Conservation (phyloP, 257 asterid species). For the Nicotiana obtusifolia region DNA sequence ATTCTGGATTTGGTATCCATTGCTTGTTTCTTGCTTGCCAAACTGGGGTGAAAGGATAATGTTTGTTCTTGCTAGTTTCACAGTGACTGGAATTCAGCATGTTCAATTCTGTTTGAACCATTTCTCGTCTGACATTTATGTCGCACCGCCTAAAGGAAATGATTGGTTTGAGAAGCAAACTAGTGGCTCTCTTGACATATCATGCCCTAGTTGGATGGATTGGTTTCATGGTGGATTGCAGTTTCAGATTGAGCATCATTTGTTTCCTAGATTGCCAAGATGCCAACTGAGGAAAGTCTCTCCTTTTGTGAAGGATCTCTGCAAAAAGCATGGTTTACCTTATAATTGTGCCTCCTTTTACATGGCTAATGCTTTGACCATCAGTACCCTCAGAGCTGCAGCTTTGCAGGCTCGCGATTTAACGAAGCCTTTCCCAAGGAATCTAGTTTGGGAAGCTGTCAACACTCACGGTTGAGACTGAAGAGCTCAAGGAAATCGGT, state of each 20-base stretch:
- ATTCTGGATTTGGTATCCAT: slow-evolving; percentile 86
- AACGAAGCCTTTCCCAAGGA: slow-evolving; percentile 53
- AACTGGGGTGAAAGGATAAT: slow-evolving; percentile 50
- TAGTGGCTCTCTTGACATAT: slow-evolving; percentile 47
- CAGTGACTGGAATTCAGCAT: slow-evolving; percentile 64
- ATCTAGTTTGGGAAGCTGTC: slow-evolving; percentile 84
- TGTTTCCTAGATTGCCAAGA: slow-evolving; percentile 79
- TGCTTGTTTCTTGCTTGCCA: slow-evolving; percentile 62
- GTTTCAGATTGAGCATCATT: slow-evolving; percentile 76
- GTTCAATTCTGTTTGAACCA: slow-evolving; percentile 79
- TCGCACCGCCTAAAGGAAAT: slow-evolving; percentile 65
- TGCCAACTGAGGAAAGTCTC: slow-evolving; percentile 59
- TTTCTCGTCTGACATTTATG: slow-evolving; percentile 54
- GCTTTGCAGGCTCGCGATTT: slow-evolving; percentile 83
- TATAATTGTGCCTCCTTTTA: slow-evolving; percentile 56
- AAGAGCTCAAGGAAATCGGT: neutral
- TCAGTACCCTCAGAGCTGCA: slow-evolving; percentile 44
- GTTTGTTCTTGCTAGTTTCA: slow-evolving; percentile 57
- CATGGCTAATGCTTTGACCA: slow-evolving; percentile 62
- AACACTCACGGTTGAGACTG: slow-evolving; percentile 64
- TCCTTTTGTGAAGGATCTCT: slow-evolving; percentile 69
- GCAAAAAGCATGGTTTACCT: slow-evolving; percentile 73
- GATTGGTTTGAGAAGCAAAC: slow-evolving; percentile 96
- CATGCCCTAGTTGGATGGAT: slow-evolving; percentile 81
- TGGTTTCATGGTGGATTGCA: slow-evolving; percentile 98